Base-by-base conservation (phyloP, 1,284 basidiomycete genomes). In the Trichosporon faecale region DNA sequence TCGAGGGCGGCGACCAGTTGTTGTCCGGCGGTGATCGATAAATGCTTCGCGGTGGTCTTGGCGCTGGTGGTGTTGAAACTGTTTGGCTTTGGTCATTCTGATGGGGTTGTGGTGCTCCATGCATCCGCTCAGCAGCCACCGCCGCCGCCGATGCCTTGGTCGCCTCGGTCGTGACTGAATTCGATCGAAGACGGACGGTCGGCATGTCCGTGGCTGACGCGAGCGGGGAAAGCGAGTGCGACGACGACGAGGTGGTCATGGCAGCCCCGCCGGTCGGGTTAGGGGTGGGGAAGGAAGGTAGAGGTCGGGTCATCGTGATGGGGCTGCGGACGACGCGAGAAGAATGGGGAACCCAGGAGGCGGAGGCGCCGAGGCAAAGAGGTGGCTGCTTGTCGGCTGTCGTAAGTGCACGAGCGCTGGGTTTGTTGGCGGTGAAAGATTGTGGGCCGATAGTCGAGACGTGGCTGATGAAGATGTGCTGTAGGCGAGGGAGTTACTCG, bases 111-210 rank as follows among this genome's bases (percentile, higher is more conserved):
- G 57, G 16, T 61, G 29, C 16, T 7, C 57, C 16, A 12, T 29
- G 57, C 31, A 61, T 61, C 14, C 57, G 12, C 18, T 61, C 57
- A 16, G 57, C 27, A 5, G 57, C 29, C 5, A 49, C 25, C 16
- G 29, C 18, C 27, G 64, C 29, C 27, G 37, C 37, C 23, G 64
- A 65, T 12, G 21, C 11, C 11, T 37, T 65, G 16, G 40, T 49
- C 11, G 57, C 57, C 40, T 65, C 40, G 64, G 64, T 65, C 29
- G 49, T 23, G 46, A 44, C 46, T 9, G 70, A 71, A 61, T 71
- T 71, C n/a, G 67, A 68, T 7, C 70, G 67, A 3, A 71, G 61
- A 3, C 70, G 66, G 57, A 61, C 57, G 18, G 57, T 61, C 27
- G 57, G 57, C 29, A 61, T 61, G 29, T 61, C 57, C 21, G 65